A percentile compares a stretch with the other conserved stretches of the same genome.
Conservation (phyloP, 371 early-diverging fungal genomes). For the Haplosporangium sp. region DNA sequence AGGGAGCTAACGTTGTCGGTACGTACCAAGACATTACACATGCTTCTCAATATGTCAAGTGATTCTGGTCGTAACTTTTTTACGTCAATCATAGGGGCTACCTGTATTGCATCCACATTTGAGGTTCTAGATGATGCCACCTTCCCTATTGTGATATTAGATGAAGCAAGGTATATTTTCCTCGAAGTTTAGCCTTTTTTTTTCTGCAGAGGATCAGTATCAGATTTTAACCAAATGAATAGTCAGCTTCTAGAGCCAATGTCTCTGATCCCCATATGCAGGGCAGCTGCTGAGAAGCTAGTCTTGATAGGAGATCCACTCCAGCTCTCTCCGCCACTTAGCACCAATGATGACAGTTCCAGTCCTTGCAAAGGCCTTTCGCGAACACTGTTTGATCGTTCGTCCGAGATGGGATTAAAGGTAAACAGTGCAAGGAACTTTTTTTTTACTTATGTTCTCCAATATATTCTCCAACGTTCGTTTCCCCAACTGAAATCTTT, state of each 20-base stretch:
- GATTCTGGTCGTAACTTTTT: not conserved
- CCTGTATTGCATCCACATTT: constrained; percentile 83
- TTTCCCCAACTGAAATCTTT: no score
- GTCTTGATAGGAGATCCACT: constrained; percentile 95
- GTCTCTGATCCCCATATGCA: constrained; percentile 82
- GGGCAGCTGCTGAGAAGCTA: constrained; percentile 70
- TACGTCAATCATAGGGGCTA: constrained; percentile 60
- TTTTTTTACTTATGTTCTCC: no score
- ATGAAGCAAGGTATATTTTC: constrained; percentile 76
- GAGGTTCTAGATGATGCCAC: constrained; percentile 69
- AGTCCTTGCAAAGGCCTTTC: constrained; percentile 77
- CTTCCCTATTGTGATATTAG: constrained; percentile 85
- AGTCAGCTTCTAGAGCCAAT: constrained; percentile 89
- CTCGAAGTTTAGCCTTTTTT: not conserved
- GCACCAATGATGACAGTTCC: constrained; percentile 58
- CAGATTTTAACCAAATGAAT: not conserved
- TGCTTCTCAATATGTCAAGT: not conserved
- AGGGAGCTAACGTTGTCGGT: constrained; percentile 71
- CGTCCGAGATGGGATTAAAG: constrained; percentile 64
- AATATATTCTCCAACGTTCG: no score
- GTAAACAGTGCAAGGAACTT: constrained; percentile 5
- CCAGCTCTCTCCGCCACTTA: constrained; percentile 90
- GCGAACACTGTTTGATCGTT: constrained; percentile 88
- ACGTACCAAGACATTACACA: not conserved
- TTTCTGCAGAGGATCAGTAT: not conserved